phyloP scores from a whole-genome alignment of 768 basidiomycete genomes.

The Lentinula detonsa region DNA sequence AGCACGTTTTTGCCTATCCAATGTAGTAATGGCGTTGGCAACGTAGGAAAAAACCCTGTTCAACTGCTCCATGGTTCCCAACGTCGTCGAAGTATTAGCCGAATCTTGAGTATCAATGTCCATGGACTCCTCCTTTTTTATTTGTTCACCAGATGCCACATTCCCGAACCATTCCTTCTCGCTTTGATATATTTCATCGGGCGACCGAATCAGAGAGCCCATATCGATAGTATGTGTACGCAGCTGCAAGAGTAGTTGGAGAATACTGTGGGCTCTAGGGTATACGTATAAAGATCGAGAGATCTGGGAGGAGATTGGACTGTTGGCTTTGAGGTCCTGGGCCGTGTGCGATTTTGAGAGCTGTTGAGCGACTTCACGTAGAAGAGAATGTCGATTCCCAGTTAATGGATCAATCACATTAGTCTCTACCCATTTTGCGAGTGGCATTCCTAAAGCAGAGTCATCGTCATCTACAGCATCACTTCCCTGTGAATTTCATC shows the following conservation, averaged over 20 bases:
- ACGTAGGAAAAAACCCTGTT: constrained; percentile 54
- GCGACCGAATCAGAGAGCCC: constrained; percentile 39
- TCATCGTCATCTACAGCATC: constrained; percentile 20
- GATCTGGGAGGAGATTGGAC: constrained; percentile 27
- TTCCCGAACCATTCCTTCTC: constrained; percentile 50
- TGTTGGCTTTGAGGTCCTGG: background rate
- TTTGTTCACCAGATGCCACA: constrained; percentile 27
- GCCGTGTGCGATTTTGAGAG: constrained; percentile 10
- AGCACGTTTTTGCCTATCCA: constrained; percentile 27
- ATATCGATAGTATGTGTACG: constrained; percentile 46
- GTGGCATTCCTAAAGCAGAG: constrained; percentile 30
- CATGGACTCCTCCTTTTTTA: constrained; percentile 17
- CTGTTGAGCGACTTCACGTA: constrained; percentile 34
- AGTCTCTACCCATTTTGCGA: constrained; percentile 36
- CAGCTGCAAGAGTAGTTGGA: constrained; percentile 36
- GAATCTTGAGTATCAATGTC: background rate
- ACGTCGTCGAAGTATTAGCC: background rate
- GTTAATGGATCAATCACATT: constrained; percentile 42
- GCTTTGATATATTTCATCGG: constrained; percentile 42
- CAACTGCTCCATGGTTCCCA: constrained; percentile 43
- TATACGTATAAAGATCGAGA: constrained; percentile 34
- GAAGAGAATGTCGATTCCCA: constrained; percentile 37
- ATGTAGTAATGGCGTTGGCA: constrained; percentile 41
- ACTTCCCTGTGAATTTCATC: background rate
- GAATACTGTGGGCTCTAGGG: constrained; percentile 33